Percentiles rank a stretch among this genome's conserved stretches.
Evolutionary conservation across 2,329 filamentous ascomycete species (phyloP).

Genomic region (Xylariaceae sp.): DNA sequence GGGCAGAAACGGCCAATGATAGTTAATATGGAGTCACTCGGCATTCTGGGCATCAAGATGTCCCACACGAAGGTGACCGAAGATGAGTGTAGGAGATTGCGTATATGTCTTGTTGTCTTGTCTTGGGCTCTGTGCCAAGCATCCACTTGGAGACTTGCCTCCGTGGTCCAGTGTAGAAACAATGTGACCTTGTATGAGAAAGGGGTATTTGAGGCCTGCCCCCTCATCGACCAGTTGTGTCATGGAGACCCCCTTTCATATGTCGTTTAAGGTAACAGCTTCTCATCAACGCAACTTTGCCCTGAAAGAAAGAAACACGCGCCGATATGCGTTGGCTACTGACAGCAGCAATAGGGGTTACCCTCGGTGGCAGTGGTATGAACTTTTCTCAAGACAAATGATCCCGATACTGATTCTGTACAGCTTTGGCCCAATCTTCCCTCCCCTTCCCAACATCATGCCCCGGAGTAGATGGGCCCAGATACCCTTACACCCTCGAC

Average conservation of each 20-base stretch:
- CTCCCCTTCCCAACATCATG: slow-evolving; percentile 26
- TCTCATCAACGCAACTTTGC: too few relatives aligned
- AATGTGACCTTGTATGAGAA: neutral
- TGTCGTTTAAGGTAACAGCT: too few relatives aligned
- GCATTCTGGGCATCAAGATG: neutral
- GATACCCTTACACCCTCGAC: slow-evolving; percentile 25
- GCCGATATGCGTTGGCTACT: slow-evolving; percentile 13
- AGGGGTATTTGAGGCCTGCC: slow-evolving; percentile 3
- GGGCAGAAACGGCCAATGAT: slow-evolving; percentile 2
- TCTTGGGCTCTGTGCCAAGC: neutral
- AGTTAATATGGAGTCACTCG: neutral
- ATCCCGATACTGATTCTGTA: neutral
- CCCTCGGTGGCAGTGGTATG: slow-evolving; percentile 13
- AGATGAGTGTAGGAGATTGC: neutral
- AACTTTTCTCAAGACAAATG: neutral
- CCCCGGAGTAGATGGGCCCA: slow-evolving; percentile 22
- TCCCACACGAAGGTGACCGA: neutral
- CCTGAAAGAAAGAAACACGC: too few relatives aligned
- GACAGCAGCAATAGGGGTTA: slow-evolving; percentile 6
- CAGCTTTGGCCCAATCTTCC: slow-evolving; percentile 10
- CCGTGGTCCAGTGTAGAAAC: slow-evolving; percentile 3
- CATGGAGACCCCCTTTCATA: too few relatives aligned
- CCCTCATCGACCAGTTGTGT: too few relatives aligned
- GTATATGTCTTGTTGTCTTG: neutral
- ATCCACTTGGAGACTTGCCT: slow-evolving; percentile 7